phyloP scores from a whole-genome alignment of 1,139 yeast species.

The Lodderomyces theae region DNA sequence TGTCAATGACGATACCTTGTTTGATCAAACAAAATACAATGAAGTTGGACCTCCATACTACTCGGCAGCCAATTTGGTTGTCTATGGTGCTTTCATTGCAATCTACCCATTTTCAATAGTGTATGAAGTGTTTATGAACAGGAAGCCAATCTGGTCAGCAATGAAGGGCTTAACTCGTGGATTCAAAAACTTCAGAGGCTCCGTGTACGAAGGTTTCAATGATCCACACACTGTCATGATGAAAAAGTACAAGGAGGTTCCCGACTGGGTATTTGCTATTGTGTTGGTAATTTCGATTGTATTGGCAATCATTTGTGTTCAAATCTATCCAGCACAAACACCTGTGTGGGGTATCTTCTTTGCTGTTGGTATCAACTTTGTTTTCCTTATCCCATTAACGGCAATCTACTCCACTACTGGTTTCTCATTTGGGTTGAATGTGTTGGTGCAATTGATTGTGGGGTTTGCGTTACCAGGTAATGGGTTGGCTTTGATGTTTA shows the following conservation, averaged over 20 bases:
- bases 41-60: conserved; percentile 56
- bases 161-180: conserved; percentile 16
- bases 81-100: conserved; percentile 54
- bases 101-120: conserved; percentile 52
- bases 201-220: conserved; percentile 27
- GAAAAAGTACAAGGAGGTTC: conserved; percentile 55
- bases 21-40: conserved; percentile 38
- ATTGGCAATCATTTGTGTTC: conserved; percentile 45
- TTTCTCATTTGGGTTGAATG: conserved; percentile 51
- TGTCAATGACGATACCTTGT: conserved; percentile 31
- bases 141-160: conserved; percentile 21
- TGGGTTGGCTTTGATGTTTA: conserved; percentile 56
- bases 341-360: conserved; percentile 59
- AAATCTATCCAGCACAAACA: conserved; percentile 43
- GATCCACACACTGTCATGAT: conserved; percentile 58
- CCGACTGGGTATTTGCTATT: conserved; percentile 55
- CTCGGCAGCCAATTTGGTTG: conserved; percentile 53
- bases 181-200: conserved; percentile 27
- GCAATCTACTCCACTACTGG: conserved; percentile 55
- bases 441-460: conserved; percentile 56
- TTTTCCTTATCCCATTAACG: conserved; percentile 51
- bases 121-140: conserved; percentile 36
- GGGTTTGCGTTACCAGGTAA: conserved; percentile 68
- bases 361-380: conserved; percentile 49
- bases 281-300: conserved; percentile 45